Evolutionary conservation across 768 basidiomycete genomes (phyloP), one percentile per base, ranked within the genome.

Genomic region (Amanita jacksonii): DNA sequence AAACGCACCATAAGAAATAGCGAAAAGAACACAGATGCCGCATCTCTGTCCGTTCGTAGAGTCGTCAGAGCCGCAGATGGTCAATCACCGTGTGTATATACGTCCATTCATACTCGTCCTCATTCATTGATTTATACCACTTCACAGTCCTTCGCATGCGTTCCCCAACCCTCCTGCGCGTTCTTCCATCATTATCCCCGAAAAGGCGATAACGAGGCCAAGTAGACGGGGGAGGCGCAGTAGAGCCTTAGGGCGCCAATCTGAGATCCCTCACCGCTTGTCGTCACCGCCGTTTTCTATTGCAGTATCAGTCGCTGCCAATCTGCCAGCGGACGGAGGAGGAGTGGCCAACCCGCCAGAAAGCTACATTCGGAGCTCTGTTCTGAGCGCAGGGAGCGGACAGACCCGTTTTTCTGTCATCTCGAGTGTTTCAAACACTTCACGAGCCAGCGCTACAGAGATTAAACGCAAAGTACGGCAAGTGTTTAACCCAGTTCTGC

Each of bases 401-500:
- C 50, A 53, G 33, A 67, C 64, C 40, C 62, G 66, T 37, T 68
- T 68, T 52, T 70, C 70, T 6, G 64, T 67, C 19, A 47, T 62
- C 10, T 69, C 68, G 5, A 52, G 62, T 33, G 54, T 57, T 15
- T 68, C 68, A 16, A 28, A 31, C 15, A 18, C 6, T 8, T 18
- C 30, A 10, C 34, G 28, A 30, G 57, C 47, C 28, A 52, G 59
- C 5, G 61, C 64, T 27, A 47, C 58, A 27, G 66, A 68, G 3
- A 58, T 61, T 1, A 54, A 60, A 19, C 75, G 77, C 51, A 74
- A 73, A 59, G 73, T 85, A 47, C 74, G 72, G 24, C 84, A 85
- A 54, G 43, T 72, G 2, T 88, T 85, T 56, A 67, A 63, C 43
- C 79, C 85, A 6, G 69, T 83, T 18, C 74, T 88, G 2, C 79